A percentile compares a stretch with the other conserved stretches of the same genome.
phyloP scores from a whole-genome alignment of 345 rosid genomes.

The Salix exigua region DNA sequence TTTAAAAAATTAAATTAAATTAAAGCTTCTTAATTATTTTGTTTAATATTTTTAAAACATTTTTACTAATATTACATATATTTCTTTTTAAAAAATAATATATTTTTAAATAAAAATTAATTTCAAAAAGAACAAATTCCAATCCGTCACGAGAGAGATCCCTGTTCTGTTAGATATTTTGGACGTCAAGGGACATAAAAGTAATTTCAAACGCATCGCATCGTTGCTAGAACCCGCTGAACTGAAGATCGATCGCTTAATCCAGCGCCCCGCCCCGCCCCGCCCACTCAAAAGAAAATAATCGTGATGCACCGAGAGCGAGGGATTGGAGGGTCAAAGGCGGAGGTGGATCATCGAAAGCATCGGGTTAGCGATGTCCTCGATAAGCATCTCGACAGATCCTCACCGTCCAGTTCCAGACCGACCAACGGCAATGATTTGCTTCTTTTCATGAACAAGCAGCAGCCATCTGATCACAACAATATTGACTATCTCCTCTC shows the following conservation, averaged over 20 bases:
- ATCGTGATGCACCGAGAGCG: constrained; percentile 47
- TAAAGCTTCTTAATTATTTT: no score
- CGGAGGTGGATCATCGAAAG: constrained; percentile 78
- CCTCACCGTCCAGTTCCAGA: constrained; percentile 77
- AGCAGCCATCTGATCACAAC: constrained; percentile 48
- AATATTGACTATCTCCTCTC: constrained; percentile 41
- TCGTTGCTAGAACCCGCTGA: not conserved
- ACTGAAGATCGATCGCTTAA: not conserved
- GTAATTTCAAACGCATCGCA: not conserved
- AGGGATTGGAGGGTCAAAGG: constrained; percentile 53
- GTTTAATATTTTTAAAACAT: no score
- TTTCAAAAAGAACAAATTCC: no score
- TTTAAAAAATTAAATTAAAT: no score
- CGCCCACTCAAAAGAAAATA: not conserved
- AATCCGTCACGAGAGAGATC: not conserved
- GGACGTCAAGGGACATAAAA: not conserved
- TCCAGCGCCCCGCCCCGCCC: not conserved
- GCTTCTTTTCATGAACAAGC: constrained; percentile 51
- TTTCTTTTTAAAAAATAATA: no score
- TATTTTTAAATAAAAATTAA: no score
- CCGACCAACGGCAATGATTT: constrained; percentile 57
- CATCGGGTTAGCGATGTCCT: constrained; percentile 71
- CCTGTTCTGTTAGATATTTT: not conserved
- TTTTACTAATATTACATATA: no score
- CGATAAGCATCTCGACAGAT: constrained; percentile 66